Conservation (phyloP, 75 land plant species). For the Larix kaempferi region DNA sequence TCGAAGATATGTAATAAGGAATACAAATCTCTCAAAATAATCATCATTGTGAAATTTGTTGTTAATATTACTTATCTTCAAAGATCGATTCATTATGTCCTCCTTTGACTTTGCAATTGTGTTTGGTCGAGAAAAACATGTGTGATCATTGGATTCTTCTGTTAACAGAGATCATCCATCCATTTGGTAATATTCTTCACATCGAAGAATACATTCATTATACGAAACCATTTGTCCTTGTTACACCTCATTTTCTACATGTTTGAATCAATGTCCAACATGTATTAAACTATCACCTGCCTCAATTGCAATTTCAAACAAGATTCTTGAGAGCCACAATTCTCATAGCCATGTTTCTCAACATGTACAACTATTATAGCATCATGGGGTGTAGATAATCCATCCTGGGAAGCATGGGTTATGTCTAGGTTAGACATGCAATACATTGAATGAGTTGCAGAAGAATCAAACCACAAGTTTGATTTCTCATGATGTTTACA, state of each 20-base stretch:
- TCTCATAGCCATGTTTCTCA: constrained; percentile 53
- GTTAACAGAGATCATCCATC: too few species aligned
- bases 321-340: constrained; percentile 51
- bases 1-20: too few species aligned
- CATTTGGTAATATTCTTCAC: too few species aligned
- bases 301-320: constrained; percentile 64
- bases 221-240: constrained; percentile 63
- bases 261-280: constrained; percentile 71
- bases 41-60: too few species aligned
- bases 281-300: constrained; percentile 62
- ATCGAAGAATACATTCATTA: constrained; percentile 66
- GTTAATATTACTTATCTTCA: too few species aligned
- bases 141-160: too few species aligned
- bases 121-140: too few species aligned
- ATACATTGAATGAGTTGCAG: constrained; percentile 51
- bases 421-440: constrained; percentile 34
- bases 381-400: constrained; percentile 53
- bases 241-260: constrained; percentile 73
- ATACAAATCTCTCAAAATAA: too few species aligned
- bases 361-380: constrained; percentile 47
- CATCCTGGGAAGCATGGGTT: constrained; percentile 72
- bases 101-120: too few species aligned
- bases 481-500: constrained; percentile 68
- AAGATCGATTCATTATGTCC: too few species aligned
- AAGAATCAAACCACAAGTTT: constrained; percentile 62